Base-by-base conservation (phyloP, 371 early-diverging fungal genomes). In the Rhizomucor miehei region DNA sequence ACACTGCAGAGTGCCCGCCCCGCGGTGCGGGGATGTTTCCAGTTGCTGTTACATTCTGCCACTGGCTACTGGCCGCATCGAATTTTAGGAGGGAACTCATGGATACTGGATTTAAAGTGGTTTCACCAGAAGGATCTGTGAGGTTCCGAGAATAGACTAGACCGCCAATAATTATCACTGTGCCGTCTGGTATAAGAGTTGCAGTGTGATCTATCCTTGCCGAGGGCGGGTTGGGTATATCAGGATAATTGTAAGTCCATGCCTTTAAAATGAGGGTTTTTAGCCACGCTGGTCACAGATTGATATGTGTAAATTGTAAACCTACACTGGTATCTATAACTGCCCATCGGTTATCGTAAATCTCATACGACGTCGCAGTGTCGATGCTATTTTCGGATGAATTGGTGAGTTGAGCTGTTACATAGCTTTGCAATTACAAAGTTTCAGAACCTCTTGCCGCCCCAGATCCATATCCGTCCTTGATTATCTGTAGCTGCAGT, bases 1-100 rank as follows among this genome's bases (percentile, higher is more conserved):
- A 51, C 2, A 68, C 65, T 34, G 75, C 68, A 25, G 75, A 70
- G 51, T 74, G 75, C 16, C 71, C 75, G 40, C 69, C 37, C 23
- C 75, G 57, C 12, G 75, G 75, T 8, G 75, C 75, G 40, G 75
- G 75, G 16, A 74, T 66, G 41, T 74, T 74, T 16, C 75, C 75
- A 5, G 66, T 66, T 10, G 75, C 75, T 13, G 66, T 74, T 9
- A 74, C 43, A 23, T 63, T 66, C 6, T 59, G 39, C 75, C 75
- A 74, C 39, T 60, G 56, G 21, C 44, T 59, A 11, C 48, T 51
- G 0, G 62, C 54, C 16, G 60, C 64, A 39, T 74, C 69, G 51
- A 67, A 74, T 6, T 60, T 23, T 13, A 74, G 36, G 1, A 74
- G 29, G 0, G 67, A 60, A 25, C 59, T 66, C 75, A 74, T 74